These are phyloP conservation scores for Plasmodium gonderi DNA, from an alignment of 169 alveolate species.

Conservation along the genomic window DNA sequence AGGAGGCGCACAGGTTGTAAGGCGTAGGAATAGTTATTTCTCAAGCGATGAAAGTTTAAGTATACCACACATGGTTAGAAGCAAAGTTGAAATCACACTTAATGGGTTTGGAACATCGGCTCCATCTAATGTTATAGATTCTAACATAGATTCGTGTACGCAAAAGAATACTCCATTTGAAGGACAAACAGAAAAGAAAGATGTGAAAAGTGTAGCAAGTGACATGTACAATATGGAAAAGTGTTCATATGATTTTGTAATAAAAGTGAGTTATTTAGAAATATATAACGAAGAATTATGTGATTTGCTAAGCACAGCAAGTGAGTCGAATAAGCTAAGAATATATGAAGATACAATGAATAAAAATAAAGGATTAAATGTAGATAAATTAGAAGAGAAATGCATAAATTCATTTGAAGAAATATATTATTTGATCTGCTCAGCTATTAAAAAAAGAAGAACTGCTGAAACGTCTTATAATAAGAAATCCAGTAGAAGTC, in stretches of 20 bases:
- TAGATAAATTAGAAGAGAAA: conserved; percentile 86
- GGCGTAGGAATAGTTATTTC: no score
- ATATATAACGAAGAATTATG: conserved; percentile 90
- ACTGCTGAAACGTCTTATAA: conserved; percentile 92
- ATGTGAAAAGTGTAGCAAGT: background rate
- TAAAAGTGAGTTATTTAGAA: conserved; percentile 88
- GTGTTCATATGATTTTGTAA: conserved; percentile 82
- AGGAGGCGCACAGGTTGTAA: no score
- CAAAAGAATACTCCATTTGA: background rate
- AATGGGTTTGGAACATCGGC: no score
- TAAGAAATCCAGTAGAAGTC: conserved; percentile 91
- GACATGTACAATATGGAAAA: background rate
- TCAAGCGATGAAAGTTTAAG: no score
- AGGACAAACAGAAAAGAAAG: background rate
- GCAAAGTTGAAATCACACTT: no score
- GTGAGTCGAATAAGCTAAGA: conserved; percentile 76
- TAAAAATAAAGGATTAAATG: conserved; percentile 84
- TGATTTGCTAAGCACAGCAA: conserved; percentile 82
- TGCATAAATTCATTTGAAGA: conserved; percentile 90
- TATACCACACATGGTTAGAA: no score
- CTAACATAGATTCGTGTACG: background rate
- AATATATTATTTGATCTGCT: conserved; percentile 85
- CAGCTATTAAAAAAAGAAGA: conserved; percentile 89
- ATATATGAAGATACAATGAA: conserved; percentile 81
- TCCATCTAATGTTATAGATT: no score